Base-by-base conservation (phyloP, 2,329 filamentous ascomycete genomes). In the Botrytis tulipae region DNA sequence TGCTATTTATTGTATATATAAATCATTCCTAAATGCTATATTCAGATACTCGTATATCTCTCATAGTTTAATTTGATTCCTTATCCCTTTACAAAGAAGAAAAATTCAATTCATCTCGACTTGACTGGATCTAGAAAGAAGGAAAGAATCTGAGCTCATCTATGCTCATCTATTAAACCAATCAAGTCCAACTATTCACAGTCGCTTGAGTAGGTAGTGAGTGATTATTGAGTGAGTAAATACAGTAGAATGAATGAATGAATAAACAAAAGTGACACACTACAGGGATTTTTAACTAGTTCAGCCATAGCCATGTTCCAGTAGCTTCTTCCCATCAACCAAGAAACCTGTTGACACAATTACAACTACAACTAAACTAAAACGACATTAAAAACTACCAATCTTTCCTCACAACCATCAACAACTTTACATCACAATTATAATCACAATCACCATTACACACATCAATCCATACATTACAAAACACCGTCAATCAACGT, bases 301-400 rank as follows among this genome's bases (percentile, higher is more conserved):
- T 35, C 65, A 68, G 65, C 65, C 65, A 63, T 46, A 68, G 65
- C 65, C 65, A 63, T 46, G 29, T 70, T 66, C 69, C 69, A 63
- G 42, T 60, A 61, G 48, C 69, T 71, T 71, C 70, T 71, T 51
- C 63, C 67, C 22, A 69, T 29, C 61, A 40, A 62, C 42, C 42
- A 37, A 46, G 29, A 54, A 59, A 72, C 35, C 59, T 20, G 40
- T 67, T n/a, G 20, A n/a, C 29, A 40, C 44, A 65, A 65, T 22
- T 66, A 54, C 42, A 32, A 29, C 14, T 32, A 8, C n/a, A 57
- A 32, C 51, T 18, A 1, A 42, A 29, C 6, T 1, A 29, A n/a
- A 29, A 16, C 51, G 7, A 54, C n/a, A 29, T 42, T 62, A 61
- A 37, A 54, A 46, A 40, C 42, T 68, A 40, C 32, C 48, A 68